Percentiles rank a stretch among this genome's conserved stretches.
These are phyloP conservation scores for Aurinia saxatilis DNA, from an alignment of 345 rosid genomes.

Conservation along the genomic window DNA sequence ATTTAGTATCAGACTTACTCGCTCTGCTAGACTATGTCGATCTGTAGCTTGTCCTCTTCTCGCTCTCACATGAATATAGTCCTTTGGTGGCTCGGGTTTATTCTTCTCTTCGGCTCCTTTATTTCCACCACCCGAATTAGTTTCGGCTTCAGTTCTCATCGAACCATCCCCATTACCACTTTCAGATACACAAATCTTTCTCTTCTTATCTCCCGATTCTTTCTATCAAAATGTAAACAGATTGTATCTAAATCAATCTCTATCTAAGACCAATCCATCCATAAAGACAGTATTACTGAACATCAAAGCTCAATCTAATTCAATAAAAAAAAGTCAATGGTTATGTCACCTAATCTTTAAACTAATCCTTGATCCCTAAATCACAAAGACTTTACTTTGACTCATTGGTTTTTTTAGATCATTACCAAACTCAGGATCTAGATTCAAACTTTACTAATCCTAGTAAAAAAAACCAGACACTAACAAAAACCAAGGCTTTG, in stretches of 20 bases:
- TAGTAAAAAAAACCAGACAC: neutral
- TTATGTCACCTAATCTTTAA: conserved; percentile 5
- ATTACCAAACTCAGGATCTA: conserved; percentile 9
- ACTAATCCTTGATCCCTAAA: too few relatives aligned
- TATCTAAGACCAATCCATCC: conserved; percentile 3
- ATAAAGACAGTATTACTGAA: too few relatives aligned
- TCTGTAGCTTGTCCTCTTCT: conserved; percentile 99
- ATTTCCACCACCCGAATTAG: conserved; percentile 50
- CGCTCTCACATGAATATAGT: conserved; percentile 95
- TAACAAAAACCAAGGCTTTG: neutral
- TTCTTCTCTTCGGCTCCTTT: conserved; percentile 39
- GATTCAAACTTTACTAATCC: neutral
- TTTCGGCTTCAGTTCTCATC: conserved; percentile 55
- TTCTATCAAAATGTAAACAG: conserved; percentile 30
- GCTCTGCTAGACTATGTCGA: conserved; percentile 95
- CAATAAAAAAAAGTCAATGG: conserved; percentile 21
- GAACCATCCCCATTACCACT: conserved; percentile 41
- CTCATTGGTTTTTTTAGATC: neutral
- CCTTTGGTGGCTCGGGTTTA: conserved; percentile 75
- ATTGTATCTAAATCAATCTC: conserved; percentile 12
- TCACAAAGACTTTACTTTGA: conserved; percentile 1
- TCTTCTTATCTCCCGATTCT: conserved; percentile 53
- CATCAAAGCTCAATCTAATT: conserved; percentile 13
- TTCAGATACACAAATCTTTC: conserved; percentile 36
- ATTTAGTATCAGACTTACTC: conserved; percentile 42